Percentiles rank a stretch among this genome's conserved stretches.
Conservation (phyloP, 768 basidiomycete genomes). For the Agaricus blazei region DNA sequence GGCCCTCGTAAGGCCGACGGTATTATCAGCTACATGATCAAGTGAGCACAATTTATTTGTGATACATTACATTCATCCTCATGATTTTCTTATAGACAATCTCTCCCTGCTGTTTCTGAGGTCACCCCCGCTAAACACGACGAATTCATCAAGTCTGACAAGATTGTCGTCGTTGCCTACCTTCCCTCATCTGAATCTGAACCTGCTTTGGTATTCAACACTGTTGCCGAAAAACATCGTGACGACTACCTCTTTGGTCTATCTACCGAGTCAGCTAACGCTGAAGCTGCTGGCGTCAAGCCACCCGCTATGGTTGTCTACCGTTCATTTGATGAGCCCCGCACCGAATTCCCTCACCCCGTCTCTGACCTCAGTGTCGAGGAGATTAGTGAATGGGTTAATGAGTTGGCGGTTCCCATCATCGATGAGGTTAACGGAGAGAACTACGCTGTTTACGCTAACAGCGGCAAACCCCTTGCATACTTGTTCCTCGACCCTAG, state of each 20-base stretch:
- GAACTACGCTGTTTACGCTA: conserved; percentile 84
- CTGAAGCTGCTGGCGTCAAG: conserved; percentile 66
- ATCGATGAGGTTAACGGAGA: conserved; percentile 92
- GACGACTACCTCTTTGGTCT: conserved; percentile 94
- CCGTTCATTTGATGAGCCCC: conserved; percentile 87
- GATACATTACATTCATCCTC: background rate
- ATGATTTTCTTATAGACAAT: conserved; percentile 50
- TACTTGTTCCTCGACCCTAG: conserved; percentile 92
- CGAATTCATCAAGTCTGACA: conserved; percentile 87
- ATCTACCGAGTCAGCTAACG: conserved; percentile 63
- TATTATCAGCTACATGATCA: conserved; percentile 94
- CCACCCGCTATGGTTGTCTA: conserved; percentile 88
- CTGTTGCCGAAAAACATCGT: conserved; percentile 80
- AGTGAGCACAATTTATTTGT: conserved; percentile 45
- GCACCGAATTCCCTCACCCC: conserved; percentile 61
- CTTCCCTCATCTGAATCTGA: conserved; percentile 66
- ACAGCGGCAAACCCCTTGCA: conserved; percentile 80
- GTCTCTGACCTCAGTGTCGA: conserved; percentile 47
- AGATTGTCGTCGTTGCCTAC: conserved; percentile 86
- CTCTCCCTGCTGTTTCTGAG: conserved; percentile 86
- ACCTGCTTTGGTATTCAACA: conserved; percentile 70
- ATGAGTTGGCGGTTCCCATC: conserved; percentile 80
- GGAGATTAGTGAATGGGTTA: conserved; percentile 73
- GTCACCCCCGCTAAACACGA: conserved; percentile 73
- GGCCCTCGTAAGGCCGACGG: conserved; percentile 95